Percentiles rank a stretch among this genome's conserved stretches.
Evolutionary conservation across 208 protist genomes (phyloP).

Genomic region (Trypanosomatidae sp.): DNA sequence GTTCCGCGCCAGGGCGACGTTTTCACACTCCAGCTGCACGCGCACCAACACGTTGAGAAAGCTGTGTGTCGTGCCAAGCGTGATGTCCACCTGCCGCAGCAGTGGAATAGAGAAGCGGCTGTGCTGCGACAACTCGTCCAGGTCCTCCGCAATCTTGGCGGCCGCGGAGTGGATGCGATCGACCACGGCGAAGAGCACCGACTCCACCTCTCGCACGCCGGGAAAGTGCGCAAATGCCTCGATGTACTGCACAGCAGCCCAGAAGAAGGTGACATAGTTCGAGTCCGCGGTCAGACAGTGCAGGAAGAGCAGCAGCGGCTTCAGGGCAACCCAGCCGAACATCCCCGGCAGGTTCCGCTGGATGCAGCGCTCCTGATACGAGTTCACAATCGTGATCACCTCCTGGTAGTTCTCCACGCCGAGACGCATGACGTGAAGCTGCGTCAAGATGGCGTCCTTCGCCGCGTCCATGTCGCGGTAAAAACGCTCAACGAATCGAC

Average conservation of each 20-base stretch:
- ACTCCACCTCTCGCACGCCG: constrained; percentile 59
- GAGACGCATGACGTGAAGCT: constrained; percentile 67
- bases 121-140: constrained; percentile 37
- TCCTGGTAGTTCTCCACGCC: constrained; percentile 60
- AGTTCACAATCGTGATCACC: constrained; percentile 68
- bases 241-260: constrained; percentile 84
- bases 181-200: constrained; percentile 68
- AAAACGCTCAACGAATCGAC: constrained; percentile 67
- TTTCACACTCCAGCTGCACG: constrained; percentile 88
- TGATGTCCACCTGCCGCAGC: constrained; percentile 50
- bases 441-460: constrained; percentile 73
- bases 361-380: constrained; percentile 67
- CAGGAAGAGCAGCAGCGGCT: constrained; percentile 72
- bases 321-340: constrained; percentile 78
- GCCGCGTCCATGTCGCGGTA: constrained; percentile 58
- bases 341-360: constrained; percentile 66
- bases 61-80: constrained; percentile 50
- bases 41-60: constrained; percentile 74
- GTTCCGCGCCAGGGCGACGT: constrained; percentile 67
- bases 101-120: constrained; percentile 48
- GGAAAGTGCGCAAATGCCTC: constrained; percentile 74
- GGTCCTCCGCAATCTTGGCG: constrained; percentile 38
- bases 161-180: constrained; percentile 70
- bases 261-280: constrained; percentile 90
- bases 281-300: constrained; percentile 76